These are phyloP conservation scores for Fraxinus latifolia DNA, from an alignment of 305 asterid species.

Conservation along the genomic window DNA sequence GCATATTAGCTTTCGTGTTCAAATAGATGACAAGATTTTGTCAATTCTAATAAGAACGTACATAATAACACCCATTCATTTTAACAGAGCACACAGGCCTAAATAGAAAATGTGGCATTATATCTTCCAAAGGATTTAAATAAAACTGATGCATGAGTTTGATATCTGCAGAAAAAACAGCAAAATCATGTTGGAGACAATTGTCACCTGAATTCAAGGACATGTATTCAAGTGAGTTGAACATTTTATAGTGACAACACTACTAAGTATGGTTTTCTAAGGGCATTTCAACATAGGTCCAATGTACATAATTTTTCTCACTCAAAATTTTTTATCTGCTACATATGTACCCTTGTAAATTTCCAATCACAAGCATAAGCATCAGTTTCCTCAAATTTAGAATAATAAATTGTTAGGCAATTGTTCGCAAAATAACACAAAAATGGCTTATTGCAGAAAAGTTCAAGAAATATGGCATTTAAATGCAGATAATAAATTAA, in stretches of 20 bases:
- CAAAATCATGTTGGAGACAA: not conserved
- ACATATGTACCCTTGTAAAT: not conserved
- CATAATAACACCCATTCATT: not conserved
- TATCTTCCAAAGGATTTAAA: not conserved
- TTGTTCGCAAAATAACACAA: not conserved
- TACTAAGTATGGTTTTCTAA: not conserved
- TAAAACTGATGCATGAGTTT: not conserved
- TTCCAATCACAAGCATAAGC: not conserved
- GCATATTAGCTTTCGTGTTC: not conserved
- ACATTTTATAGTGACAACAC: not conserved
- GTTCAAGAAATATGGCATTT: not conserved
- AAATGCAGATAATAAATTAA: conserved; percentile 5
- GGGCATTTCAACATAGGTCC: not conserved
- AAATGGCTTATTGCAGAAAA: not conserved
- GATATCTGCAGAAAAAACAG: not conserved
- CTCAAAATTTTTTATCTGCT: not conserved
- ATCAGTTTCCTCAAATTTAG: not conserved
- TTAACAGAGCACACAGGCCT: not conserved
- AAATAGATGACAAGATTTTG: not conserved
- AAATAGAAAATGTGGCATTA: not conserved
- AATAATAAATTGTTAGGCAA: not conserved
- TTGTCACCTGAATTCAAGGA: not conserved
- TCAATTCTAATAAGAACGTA: not conserved
- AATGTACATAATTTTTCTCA: not conserved
- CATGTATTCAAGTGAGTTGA: not conserved